A percentile compares a stretch with the other conserved stretches of the same genome.
These are phyloP conservation scores for Trichoderma pleuroti DNA, from an alignment of 2,329 filamentous ascomycete genomes.

Conservation along the genomic window DNA sequence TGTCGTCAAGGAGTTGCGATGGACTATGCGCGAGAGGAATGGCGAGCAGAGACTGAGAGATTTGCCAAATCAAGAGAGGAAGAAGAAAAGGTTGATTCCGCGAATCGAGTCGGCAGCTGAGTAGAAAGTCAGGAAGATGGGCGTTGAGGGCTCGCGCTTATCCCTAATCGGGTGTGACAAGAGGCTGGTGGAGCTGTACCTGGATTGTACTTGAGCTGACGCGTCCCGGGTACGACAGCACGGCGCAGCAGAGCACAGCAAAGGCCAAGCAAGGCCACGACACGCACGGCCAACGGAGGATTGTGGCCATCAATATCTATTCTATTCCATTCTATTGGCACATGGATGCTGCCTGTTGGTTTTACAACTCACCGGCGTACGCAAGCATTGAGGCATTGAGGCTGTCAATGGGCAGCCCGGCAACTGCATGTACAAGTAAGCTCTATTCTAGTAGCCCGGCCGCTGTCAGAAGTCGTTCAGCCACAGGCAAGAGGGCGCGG, in stretches of 20 bases:
- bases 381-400: neutral
- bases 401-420: neutral
- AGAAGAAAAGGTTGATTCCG: neutral
- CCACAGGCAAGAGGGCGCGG: neutral
- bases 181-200: conserved; percentile 14
- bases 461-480: neutral
- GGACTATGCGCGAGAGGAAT: neutral
- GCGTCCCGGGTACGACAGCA: neutral
- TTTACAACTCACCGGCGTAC: neutral
- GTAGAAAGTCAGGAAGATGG: conserved; percentile 7
- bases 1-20: neutral
- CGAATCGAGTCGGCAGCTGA: conserved; percentile 2
- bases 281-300: neutral
- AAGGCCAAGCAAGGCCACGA: neutral
- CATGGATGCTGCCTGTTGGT: neutral
- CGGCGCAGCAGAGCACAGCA: neutral
- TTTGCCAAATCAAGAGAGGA: neutral
- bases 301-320: neutral
- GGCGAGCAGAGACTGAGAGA: neutral
- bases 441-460: neutral
- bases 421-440: neutral
- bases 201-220: neutral
- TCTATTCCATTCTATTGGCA: neutral
- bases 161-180: conserved; percentile 6
- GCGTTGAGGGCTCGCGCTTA: conserved; percentile 14